Evolutionary conservation across 1,284 basidiomycete genomes (phyloP), one percentile per base, ranked within the genome.

Genomic region (Rhizoctonia solani): DNA sequence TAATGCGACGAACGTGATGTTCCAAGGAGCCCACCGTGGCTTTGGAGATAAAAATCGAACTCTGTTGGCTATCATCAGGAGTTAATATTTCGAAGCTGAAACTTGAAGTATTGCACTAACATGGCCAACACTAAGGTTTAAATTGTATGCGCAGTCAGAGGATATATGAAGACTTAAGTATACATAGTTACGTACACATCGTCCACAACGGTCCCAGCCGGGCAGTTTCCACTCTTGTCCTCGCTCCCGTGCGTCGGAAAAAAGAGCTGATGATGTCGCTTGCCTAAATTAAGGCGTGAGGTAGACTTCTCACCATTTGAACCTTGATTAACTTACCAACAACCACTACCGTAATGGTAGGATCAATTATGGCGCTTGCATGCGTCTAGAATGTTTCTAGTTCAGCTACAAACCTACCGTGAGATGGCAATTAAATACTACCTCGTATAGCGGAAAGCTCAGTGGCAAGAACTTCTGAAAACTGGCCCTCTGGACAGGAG

Each of bases 51-150:
- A 65, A 72, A 75, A 55, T 75, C 75, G 21, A 71, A 71, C 52
- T 69, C 59, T 58, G 69, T 55, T 23, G 68, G 29, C 49, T 67
- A 19, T 19, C 19, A 53, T 41, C 49, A 37, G 29, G 52, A 13
- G 44, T 42, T 39, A 49, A 27, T 9, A 11, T 52, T 52, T 8
- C 49, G 19, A 52, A 25, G 29, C 44, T 47, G 44, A 27, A 6
- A 47, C 46, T 47, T 19, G 83, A 0, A 89, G 90, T 8, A 47
- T 39, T 8, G 16, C 19, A 30, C 49, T 21, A 13, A 52, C 49
- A 29, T 52, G 49, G 9, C 49, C 49, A 19, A 52, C 49, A 8
- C 49, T 52, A 29, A 6, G 19, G 6, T 19, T 5, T 30, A 4
- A 19, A 52, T 6, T 52, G 23, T 27, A 52, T 6, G 11, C 37